phyloP scores from a whole-genome alignment of 2,329 filamentous ascomycete genomes.

The Arthrobotrys pseudoclavata region DNA sequence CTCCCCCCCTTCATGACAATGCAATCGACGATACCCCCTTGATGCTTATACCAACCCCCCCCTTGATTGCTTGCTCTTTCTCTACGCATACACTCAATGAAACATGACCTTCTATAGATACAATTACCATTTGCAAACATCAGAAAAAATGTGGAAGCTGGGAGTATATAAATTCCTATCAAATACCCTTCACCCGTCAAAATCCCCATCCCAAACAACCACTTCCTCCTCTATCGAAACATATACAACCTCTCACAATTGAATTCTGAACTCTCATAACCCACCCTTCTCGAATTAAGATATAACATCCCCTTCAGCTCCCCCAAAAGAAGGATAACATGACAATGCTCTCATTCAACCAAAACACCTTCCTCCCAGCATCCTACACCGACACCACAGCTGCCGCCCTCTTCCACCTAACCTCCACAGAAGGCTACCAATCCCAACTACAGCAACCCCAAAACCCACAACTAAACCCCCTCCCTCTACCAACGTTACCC shows the following conservation, averaged over 20 bases:
- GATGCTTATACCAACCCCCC: conserved; percentile 12
- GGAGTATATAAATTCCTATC: conserved; percentile 17
- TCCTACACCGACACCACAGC: conserved; percentile 23
- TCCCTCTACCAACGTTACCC: background rate
- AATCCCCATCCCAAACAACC: background rate
- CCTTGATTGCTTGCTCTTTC: background rate
- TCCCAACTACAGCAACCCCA: conserved; percentile 4
- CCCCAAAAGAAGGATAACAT: background rate
- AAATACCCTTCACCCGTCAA: background rate
- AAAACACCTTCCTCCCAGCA: background rate
- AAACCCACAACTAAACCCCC: background rate
- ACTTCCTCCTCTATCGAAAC: background rate
- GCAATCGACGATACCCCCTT: background rate
- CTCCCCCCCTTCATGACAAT: background rate
- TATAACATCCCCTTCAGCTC: background rate
- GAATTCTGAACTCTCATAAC: background rate
- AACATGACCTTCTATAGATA: background rate
- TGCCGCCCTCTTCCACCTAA: conserved; percentile 30
- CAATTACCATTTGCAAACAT: background rate
- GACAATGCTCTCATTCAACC: conserved; percentile 1
- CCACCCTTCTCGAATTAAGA: background rate
- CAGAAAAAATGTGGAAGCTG: background rate
- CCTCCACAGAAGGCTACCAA: conserved; percentile 12
- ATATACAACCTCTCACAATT: background rate
- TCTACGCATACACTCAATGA: background rate